Evolutionary conservation across 2,329 filamentous ascomycete species (phyloP), one percentile per base, ranked within the genome.

Genomic region (Paecilomyces niveus): DNA sequence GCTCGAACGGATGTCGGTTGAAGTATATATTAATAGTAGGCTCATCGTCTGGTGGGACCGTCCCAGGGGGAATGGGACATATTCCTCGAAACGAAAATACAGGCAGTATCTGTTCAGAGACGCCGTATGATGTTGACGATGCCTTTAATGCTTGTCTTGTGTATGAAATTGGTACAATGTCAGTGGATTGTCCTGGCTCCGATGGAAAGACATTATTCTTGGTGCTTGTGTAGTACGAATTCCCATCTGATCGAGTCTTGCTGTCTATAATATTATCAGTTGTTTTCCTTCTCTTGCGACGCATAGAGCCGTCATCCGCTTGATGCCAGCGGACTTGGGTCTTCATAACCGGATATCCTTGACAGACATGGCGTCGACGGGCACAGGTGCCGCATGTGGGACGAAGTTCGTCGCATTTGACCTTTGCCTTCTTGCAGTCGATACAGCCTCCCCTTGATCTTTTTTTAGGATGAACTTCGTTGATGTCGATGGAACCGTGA

Each of bases 341-440:
- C 5, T 45, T 45, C 2, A 18, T 13, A 45, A 5, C 18, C 13
- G 35, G 3, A 57, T 72, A 71, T 32, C 70, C 70, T 58, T 67
- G 68, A 65, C 68, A 66, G 61, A 67, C 64, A 60, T 68, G 62
- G 24, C 67, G 62, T 13, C 66, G 68, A 33, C 67, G 66, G 53
- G 61, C 63, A 59, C 67, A 77, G 69, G 70, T 72, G 3, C 70
- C 70, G 56, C 72, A 74, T n/a, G 54, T 54, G 6, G 61, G 61
- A 39, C 56, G 59, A n/a, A 53, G 32, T 53, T 63, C 61, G 33
- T 63, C 61, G 59, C 61, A 63, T 53, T 59, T 58, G 26, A 63
- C 61, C 22, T 63, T 63, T 51, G 59, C 59, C 31, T 55, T 55
- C 32, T 63, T 63, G 59, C 61, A 63, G 35, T 63, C 61, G 22